Evolutionary conservation across 139 green algal genomes (phyloP).

Genomic region (Trebouxia sp.): DNA sequence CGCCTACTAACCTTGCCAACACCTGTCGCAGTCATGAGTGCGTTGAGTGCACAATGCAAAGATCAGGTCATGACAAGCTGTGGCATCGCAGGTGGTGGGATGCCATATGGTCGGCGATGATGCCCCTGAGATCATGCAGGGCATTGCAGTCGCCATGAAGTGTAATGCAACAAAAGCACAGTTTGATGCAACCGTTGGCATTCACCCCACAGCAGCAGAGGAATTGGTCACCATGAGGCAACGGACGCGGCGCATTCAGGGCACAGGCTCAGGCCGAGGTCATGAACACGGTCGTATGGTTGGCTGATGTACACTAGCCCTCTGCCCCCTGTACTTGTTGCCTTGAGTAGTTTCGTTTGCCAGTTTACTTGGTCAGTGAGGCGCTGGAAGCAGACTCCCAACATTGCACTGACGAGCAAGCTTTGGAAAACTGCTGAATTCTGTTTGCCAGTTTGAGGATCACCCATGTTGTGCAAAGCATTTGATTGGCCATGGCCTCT

Average conservation of each 20-base stretch:
- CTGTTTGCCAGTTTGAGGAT: no score
- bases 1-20: no score
- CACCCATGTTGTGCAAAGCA: no score
- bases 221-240: conserved; percentile 95
- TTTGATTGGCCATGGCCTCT: no score
- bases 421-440: no score
- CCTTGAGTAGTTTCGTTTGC: no score
- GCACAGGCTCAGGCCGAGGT: conserved; percentile 20
- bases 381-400: no score
- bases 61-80: neutral
- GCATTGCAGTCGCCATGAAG: conserved; percentile 94
- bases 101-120: conserved; percentile 96
- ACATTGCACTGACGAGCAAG: no score
- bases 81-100: conserved; percentile 65
- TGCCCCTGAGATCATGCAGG: conserved; percentile 96
- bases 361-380: no score
- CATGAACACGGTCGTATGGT: conserved; percentile 3
- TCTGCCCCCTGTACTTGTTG: neutral
- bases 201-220: conserved; percentile 93
- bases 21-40: no score
- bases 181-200: conserved; percentile 91
- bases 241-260: neutral
- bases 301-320: neutral
- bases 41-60: neutral
- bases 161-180: conserved; percentile 87